A percentile compares a stretch with the other conserved stretches of the same genome.
These are phyloP conservation scores for Salix caprea DNA, from an alignment of 345 rosid genomes.

Conservation along the genomic window DNA sequence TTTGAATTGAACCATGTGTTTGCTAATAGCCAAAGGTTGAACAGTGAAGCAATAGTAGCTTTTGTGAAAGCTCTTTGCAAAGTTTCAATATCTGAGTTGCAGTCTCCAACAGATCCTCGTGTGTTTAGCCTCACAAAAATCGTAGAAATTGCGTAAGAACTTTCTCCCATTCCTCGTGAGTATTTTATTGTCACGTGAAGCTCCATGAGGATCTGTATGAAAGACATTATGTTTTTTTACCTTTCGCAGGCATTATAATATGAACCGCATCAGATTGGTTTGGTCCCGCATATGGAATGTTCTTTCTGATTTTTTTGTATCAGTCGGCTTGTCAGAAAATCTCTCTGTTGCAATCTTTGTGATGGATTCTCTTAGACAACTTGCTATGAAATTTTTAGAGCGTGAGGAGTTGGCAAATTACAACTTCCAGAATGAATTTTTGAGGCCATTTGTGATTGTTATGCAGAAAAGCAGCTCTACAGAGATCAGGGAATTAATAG, in stretches of 20 bases:
- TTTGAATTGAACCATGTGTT: constrained; percentile 90
- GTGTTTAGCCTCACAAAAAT: constrained; percentile 95
- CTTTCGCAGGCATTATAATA: constrained; percentile 85
- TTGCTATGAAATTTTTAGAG: constrained; percentile 93
- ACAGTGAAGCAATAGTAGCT: constrained; percentile 90
- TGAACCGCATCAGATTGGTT: constrained; percentile 94
- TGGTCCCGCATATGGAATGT: constrained; percentile 97
- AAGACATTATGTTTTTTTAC: background rate
- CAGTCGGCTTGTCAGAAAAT: constrained; percentile 93
- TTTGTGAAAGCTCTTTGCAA: constrained; percentile 94
- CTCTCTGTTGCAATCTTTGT: constrained; percentile 95
- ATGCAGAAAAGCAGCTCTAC: constrained; percentile 85
- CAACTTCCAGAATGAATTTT: constrained; percentile 93
- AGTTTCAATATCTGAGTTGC: constrained; percentile 89
- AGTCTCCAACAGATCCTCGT: constrained; percentile 97
- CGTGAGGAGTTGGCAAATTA: constrained; percentile 96
- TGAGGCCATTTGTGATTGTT: constrained; percentile 87
- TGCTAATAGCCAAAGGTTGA: constrained; percentile 92
- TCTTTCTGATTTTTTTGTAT: constrained; percentile 89
- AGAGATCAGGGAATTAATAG: constrained; percentile 86
- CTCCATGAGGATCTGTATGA: background rate
- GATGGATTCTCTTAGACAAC: constrained; percentile 95
- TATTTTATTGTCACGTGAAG: background rate
- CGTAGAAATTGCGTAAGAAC: constrained; percentile 89
- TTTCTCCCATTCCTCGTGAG: constrained; percentile 11